Base-by-base conservation (phyloP, 805 yeast species). In the Wickerhamomyces sydowiorum region DNA sequence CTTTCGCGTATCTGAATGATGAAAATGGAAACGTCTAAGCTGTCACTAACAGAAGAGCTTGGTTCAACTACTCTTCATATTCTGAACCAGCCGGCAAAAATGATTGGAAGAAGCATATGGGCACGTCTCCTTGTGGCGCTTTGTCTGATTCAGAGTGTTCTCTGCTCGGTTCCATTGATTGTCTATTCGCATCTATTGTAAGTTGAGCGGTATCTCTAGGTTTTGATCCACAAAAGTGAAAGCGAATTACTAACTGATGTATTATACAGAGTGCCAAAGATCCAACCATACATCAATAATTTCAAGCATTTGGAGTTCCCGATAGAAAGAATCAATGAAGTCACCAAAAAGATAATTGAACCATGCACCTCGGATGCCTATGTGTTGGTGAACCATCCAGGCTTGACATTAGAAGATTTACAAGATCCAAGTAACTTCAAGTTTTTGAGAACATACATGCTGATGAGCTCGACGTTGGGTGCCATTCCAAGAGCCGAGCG, bases 401-500 rank as follows among this genome's bases (percentile, higher is more conserved):
- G 81, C 2, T 53, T 80, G 41, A 54, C 58, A 7, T 57, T 69
- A 32, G 60, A 66, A 19, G 84, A 80, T 53, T 70, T 77, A 25
- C 57, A 60, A 21, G 68, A 67, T 46, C 65, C 60, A 12, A 52
- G 56, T 13, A 52, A 59, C 14, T 79, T 81, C 67, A 68, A 65
- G 2, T 66, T 72, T 44, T 47, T 82, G 5, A 67, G 81, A 44
- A 67, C 72, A 33, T 74, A 76, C 52, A 54, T 80, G 46, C 60
- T 69, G 19, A 64, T 70, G 56, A 67, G 86, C n/a, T 81, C 89
- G 5, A 76, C 86, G 0, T 64, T 80, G 8, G 65, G 80, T 4
- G 74, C 78, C 2, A 64, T 83, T 41, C 86, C 88, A 4, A 66
- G 78, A 49, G 60, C 72, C 8, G 59, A 68, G 4, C 35, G 31